phyloP scores from a whole-genome alignment of 148 eudicot species.

The Cornus kousa region DNA sequence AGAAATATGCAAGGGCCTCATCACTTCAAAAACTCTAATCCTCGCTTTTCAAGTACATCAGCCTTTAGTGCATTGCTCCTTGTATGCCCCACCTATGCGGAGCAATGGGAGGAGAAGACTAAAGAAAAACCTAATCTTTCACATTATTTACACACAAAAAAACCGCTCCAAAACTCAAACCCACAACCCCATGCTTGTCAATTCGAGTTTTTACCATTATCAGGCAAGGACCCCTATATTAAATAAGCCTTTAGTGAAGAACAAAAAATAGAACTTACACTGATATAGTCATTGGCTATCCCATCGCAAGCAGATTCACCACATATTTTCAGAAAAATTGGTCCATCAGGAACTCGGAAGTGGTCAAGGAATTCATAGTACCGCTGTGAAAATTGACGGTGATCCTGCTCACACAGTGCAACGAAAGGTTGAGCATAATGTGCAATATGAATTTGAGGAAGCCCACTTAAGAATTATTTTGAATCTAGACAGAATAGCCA shows the following conservation, averaged over 20 bases:
- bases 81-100: no score
- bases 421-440: conserved; percentile 11
- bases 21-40: neutral
- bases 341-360: conserved; percentile 80
- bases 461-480: neutral
- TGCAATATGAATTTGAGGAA: conserved; percentile 8
- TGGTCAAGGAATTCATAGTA: conserved; percentile 82
- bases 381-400: conserved; percentile 72
- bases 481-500: neutral
- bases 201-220: no score
- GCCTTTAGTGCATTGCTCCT: neutral
- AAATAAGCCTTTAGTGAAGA: no score
- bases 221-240: no score
- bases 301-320: conserved; percentile 90
- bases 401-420: conserved; percentile 60
- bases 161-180: no score
- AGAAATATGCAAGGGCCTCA: neutral
- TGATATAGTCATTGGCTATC: conserved; percentile 73
- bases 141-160: no score
- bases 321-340: conserved; percentile 80
- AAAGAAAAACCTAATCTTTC: no score
- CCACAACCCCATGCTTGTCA: no score
- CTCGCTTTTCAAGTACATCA: conserved; percentile 5
- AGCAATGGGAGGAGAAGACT: neutral
- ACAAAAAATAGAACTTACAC: conserved; percentile 45